Evolutionary conservation across 208 protist genomes (phyloP), one percentile per base, ranked within the genome.

Genomic region (Acanthamoeba rhysodes): DNA sequence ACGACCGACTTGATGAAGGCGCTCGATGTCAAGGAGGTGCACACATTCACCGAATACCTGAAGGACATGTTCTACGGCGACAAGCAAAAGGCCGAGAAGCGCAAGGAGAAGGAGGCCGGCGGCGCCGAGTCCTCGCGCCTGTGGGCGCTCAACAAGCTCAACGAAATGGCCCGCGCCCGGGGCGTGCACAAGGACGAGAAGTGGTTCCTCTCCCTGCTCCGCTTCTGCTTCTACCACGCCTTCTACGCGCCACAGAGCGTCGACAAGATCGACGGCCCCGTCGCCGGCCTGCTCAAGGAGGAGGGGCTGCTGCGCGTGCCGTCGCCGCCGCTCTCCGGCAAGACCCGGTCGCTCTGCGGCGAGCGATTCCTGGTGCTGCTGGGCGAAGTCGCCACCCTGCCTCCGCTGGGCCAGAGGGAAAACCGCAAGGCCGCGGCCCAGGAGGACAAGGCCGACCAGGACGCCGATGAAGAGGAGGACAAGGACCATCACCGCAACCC

Each of bases 161-260:
- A 74, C 68, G 74, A 95, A 29, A 59, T 95, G 72, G 68, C 62
- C 2, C 70, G 76, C 10, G n/a, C 50, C 16, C 29, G 74, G 22
- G 64, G 59, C 57, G 34, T 72, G 53, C 68, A 87, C 24, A 95
- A 87, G 74, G 92, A 95, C 72, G 92, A 95, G 76, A 66, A 87
- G 45, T 95, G 92, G 92, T 87, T 95, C 45, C 92, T 95, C 27
- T 87, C 72, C 32, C 37, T 95, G 22, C 74, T 95, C 27, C 92
- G 92, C 55, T 95, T 95, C 92, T 70, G 85, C 92, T 88, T 95
- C 57, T 95, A 59, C 92, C 92, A 95, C 62, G 92, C 92, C 24
- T 95, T 64, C 92, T 95, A 76, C 59, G 29, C n/a, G 32, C 92
- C 62, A n/a, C 64, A 53, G 82, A 45, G 18, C 24, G 18, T 48